Percentiles rank a stretch among this genome's conserved stretches.
Evolutionary conservation across 768 basidiomycete species (phyloP).

Genomic region (Dacryopinax primogenitus): DNA sequence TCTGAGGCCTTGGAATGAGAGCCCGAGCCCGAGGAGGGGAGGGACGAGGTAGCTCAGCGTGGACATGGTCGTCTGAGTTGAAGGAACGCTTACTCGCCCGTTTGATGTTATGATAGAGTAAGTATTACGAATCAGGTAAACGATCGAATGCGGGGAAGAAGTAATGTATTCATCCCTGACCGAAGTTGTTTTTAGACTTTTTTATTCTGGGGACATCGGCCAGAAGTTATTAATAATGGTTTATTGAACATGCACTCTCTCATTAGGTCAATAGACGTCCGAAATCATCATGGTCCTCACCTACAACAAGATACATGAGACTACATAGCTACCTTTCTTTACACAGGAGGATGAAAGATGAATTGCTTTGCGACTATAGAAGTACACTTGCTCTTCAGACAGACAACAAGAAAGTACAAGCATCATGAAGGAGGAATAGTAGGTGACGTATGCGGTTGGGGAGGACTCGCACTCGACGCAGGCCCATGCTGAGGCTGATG

Average conservation of each 20-base stretch:
- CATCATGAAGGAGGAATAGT: conserved; percentile 2
- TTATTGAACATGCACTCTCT: too few relatives aligned
- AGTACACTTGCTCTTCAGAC: neutral
- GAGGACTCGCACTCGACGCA: conserved; percentile 2
- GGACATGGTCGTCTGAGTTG: neutral
- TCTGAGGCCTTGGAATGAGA: conserved; percentile 56
- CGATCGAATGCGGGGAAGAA: too few relatives aligned
- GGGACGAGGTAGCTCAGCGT: neutral
- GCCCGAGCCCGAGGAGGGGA: conserved; percentile 23
- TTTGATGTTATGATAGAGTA: too few relatives aligned
- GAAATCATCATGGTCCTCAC: too few relatives aligned
- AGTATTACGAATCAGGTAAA: too few relatives aligned
- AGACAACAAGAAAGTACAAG: neutral
- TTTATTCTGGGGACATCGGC: too few relatives aligned
- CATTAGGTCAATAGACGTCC: too few relatives aligned
- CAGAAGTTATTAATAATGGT: too few relatives aligned
- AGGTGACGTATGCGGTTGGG: neutral
- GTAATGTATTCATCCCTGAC: too few relatives aligned
- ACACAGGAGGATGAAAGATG: neutral
- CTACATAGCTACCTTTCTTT: neutral
- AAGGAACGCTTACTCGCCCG: too few relatives aligned
- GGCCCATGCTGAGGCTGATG: neutral
- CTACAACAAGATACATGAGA: neutral
- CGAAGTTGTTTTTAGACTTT: too few relatives aligned
- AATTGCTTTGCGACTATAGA: neutral